Evolutionary conservation across 2,329 filamentous ascomycete genomes (phyloP), one percentile per base, ranked within the genome.

Genomic region (Orbilia oligospora): DNA sequence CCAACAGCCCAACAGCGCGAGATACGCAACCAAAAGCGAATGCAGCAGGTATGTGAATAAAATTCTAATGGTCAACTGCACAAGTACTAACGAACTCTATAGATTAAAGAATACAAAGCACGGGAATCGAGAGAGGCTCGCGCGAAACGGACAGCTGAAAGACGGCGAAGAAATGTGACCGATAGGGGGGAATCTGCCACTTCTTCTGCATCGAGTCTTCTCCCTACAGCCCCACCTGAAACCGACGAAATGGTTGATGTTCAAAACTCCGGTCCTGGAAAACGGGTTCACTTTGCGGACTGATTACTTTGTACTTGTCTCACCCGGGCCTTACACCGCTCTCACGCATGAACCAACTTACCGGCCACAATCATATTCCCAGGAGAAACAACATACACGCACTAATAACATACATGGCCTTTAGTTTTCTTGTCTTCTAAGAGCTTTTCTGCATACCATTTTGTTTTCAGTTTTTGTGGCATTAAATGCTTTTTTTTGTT

Each of bases 51-150:
- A 79, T 44, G 66, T 53, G 20, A 18, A 4, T 24, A n/a, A n/a
- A 41, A 36, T 30, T 46, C 63, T 22, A 16, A 18, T 44, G 10
- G 8, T n/a, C 16, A 66, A 14, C 27, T 44, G 30, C 22, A 5
- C 18, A 24, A 12, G 18, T 58, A 58, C 33, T 51, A 56, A 30
- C 10, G 53, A 53, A 27, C 20, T 1, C 6, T 64, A 5, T 56
- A 82, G 81, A 80, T 82, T 36, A 80, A 80, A 38, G 80, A 82
- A 48, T 82, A 82, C 44, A 82, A 82, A 64, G 73, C 81, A 2
- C 64, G 81, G 9, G 80, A 81, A 46, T 81, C 78, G 30, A 80
- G 79, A 64, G 81, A 82, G 67, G 81, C 81, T n/a, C 75, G 81
- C 9, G 81, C 81, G 24, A 81, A 80, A 33, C 67, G 81, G 48